Conservation (phyloP, 2,329 filamentous ascomycete species). For the Sodiomyces alkalinus region DNA sequence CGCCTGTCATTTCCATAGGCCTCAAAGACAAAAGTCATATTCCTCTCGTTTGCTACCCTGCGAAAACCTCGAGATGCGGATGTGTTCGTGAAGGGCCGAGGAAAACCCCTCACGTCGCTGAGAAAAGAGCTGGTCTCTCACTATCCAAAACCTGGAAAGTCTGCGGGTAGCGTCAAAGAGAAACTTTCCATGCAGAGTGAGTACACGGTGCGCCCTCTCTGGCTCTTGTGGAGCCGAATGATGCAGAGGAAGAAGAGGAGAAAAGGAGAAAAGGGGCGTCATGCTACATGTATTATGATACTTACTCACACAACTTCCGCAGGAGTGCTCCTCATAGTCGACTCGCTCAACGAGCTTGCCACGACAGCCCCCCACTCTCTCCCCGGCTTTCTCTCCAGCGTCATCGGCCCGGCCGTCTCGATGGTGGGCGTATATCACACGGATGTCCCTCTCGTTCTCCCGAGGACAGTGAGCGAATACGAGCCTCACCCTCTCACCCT, state of each 20-base stretch:
- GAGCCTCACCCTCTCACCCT: conserved; percentile 55
- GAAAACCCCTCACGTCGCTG: conserved; percentile 41
- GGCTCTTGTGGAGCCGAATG: not conserved
- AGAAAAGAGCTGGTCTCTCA: conserved; percentile 43
- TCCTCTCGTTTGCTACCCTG: conserved; percentile 64
- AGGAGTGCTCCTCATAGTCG: conserved; percentile 66
- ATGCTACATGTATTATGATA: not conserved
- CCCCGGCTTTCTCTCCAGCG: conserved; percentile 52
- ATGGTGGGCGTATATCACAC: conserved; percentile 70
- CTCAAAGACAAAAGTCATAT: conserved; percentile 54
- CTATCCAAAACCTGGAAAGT: conserved; percentile 23
- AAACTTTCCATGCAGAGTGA: not conserved
- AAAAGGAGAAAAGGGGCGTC: too few species aligned
- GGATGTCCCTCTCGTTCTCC: conserved; percentile 51
- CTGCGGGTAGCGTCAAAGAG: conserved; percentile 14
- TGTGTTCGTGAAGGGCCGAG: conserved; percentile 47
- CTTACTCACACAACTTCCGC: conserved; percentile 4
- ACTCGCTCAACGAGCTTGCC: conserved; percentile 58
- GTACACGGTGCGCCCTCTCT: not conserved
- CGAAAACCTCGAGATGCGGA: conserved; percentile 49
- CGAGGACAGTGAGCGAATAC: conserved; percentile 32
- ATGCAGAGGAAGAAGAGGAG: too few species aligned
- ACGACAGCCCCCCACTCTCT: conserved; percentile 38
- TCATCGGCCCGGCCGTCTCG: conserved; percentile 51
- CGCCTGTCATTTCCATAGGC: conserved; percentile 20